Percentiles rank a stretch among this genome's conserved stretches.
phyloP scores from a whole-genome alignment of 148 eudicot species.

The Rhododendron molle region DNA sequence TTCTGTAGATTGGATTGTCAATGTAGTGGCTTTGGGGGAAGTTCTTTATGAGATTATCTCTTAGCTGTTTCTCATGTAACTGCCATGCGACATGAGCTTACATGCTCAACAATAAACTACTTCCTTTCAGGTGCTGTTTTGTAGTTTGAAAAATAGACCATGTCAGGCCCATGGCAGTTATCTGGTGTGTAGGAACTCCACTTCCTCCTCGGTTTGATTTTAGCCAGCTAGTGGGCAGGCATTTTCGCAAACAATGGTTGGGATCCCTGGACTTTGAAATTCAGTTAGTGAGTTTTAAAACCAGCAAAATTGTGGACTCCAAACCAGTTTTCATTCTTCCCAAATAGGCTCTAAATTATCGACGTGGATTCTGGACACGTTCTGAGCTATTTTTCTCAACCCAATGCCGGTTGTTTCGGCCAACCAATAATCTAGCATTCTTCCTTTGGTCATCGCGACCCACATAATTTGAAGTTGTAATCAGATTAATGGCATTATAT shows the following conservation, averaged over 20 bases:
- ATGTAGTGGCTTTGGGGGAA: not conserved
- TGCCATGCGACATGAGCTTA: not conserved
- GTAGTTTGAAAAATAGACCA: not conserved
- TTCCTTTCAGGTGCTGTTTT: not conserved
- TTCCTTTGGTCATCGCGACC: not conserved
- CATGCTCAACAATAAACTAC: not conserved
- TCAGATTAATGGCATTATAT: not conserved
- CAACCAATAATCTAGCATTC: not conserved
- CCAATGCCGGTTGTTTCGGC: not conserved
- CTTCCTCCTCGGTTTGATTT: not conserved
- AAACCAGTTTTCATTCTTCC: not conserved
- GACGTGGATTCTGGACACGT: not conserved
- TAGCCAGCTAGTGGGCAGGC: not conserved
- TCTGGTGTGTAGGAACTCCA: not conserved
- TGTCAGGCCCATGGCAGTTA: not conserved
- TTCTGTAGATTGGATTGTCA: not conserved
- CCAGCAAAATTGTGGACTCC: not conserved
- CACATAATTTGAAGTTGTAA: not conserved
- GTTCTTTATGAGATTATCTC: not conserved
- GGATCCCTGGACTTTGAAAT: not conserved
- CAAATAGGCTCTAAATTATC: not conserved
- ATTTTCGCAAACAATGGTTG: not conserved
- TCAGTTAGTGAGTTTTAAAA: not conserved
- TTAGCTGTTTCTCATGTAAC: too few species aligned
- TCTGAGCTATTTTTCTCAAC: not conserved